Percentiles rank a stretch among this genome's conserved stretches.
These are phyloP conservation scores for Isatis lusitanica DNA, from an alignment of 441 rosid genomes.

Conservation along the genomic window DNA sequence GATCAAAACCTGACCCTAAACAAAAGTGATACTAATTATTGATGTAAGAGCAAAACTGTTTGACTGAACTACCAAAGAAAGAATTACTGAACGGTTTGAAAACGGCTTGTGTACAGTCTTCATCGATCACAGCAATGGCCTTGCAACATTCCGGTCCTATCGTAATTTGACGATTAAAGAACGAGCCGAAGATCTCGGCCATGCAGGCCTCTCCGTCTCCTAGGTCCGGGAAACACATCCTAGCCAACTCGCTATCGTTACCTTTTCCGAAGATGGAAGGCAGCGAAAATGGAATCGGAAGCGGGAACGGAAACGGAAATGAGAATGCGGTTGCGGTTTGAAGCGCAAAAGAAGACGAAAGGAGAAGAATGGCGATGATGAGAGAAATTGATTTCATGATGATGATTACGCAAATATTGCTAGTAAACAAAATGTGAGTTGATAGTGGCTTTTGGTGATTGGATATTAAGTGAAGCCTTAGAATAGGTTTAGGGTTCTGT, in stretches of 20 bases:
- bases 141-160: constrained; percentile 32
- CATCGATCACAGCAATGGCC: constrained; percentile 19
- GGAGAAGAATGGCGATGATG: constrained; percentile 8
- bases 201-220: constrained; percentile 32
- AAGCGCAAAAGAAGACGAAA: not conserved
- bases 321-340: constrained; percentile 7
- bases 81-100: constrained; percentile 2
- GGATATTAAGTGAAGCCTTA: not conserved
- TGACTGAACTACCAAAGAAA: constrained; percentile 18
- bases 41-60: constrained; percentile 24
- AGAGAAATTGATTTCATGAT: constrained; percentile 6
- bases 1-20: not conserved
- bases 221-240: constrained; percentile 26
- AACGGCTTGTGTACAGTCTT: constrained; percentile 21
- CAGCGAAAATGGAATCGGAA: constrained; percentile 1
- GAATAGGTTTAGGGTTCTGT: too few relatives aligned
- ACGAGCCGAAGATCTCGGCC: constrained; percentile 24
- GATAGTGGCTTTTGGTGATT: not conserved
- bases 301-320: not conserved
- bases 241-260: not conserved
- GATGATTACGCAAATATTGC: not conserved
- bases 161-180: constrained; percentile 10
- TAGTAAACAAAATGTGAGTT: not conserved
- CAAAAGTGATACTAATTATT: not conserved
- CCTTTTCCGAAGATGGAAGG: constrained; percentile 4